Evolutionary conservation across 257 asterid species (phyloP).

Genomic region (Lithospermum erythrorhizon): DNA sequence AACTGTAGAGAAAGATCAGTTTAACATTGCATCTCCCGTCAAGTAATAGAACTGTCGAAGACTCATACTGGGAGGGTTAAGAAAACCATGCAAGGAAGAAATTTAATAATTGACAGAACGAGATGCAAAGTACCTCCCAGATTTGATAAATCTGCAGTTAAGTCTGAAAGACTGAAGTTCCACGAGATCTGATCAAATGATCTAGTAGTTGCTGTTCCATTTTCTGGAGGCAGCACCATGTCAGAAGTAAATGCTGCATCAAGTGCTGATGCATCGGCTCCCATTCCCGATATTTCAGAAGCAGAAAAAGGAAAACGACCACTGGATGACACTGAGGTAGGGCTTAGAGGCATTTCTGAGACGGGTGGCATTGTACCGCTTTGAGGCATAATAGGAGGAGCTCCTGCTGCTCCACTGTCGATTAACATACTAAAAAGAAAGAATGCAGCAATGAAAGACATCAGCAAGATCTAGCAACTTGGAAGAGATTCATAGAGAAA

Average conservation of each 20-base stretch:
- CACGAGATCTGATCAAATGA: constrained; percentile 82
- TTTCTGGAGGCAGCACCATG: constrained; percentile 74
- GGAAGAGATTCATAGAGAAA: not conserved
- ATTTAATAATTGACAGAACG: not conserved
- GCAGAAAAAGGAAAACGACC: constrained; percentile 85
- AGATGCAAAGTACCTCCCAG: constrained; percentile 42
- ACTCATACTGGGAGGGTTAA: too few relatives aligned
- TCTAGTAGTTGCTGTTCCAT: constrained; percentile 71
- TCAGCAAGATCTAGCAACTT: constrained; percentile 1
- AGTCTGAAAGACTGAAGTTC: constrained; percentile 85
- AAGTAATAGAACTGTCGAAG: too few relatives aligned
- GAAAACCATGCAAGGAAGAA: not conserved
- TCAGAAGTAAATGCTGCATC: constrained; percentile 82
- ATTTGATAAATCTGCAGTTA: constrained; percentile 83
- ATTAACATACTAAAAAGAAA: constrained; percentile 53
- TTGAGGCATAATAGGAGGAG: constrained; percentile 49
- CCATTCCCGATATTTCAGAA: constrained; percentile 79
- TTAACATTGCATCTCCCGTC: too few relatives aligned
- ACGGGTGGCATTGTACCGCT: constrained; percentile 58
- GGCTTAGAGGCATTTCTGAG: constrained; percentile 84
- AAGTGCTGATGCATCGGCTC: constrained; percentile 69
- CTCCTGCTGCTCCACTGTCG: constrained; percentile 40
- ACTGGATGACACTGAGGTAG: constrained; percentile 79
- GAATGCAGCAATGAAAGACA: not conserved
- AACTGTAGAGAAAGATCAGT: too few relatives aligned